Evolutionary conservation across 768 basidiomycete genomes (phyloP).

Genomic region (Russula olivacea): DNA sequence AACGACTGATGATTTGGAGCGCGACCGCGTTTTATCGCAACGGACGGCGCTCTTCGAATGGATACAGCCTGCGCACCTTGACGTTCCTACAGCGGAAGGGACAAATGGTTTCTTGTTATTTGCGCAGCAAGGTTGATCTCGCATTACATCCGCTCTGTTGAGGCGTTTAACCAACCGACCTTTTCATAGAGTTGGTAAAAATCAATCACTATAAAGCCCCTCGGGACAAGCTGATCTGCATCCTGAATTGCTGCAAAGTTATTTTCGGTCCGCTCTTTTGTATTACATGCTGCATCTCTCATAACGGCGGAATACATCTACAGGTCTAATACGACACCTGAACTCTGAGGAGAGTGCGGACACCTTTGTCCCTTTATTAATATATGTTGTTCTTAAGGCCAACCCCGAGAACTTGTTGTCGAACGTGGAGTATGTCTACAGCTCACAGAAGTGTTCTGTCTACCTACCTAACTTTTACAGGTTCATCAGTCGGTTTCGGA

Average conservation of each 20-base stretch:
- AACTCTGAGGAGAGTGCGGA: slow-evolving; percentile 86
- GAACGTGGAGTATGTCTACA: slow-evolving; percentile 76
- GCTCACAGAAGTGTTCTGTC: slow-evolving; percentile 1
- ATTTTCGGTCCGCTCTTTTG: slow-evolving; percentile 74
- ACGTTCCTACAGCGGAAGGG: slow-evolving; percentile 74
- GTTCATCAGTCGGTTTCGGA: slow-evolving; percentile 93
- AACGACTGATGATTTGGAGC: slow-evolving; percentile 93
- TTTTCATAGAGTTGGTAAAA: slow-evolving; percentile 73
- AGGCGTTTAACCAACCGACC: background rate
- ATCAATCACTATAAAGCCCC: slow-evolving; percentile 99
- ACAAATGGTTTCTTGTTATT: slow-evolving; percentile 81
- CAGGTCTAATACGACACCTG: slow-evolving; percentile 86
- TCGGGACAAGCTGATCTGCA: slow-evolving; percentile 95
- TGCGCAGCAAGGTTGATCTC: slow-evolving; percentile 69
- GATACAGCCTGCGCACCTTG: slow-evolving; percentile 84
- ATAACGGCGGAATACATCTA: slow-evolving; percentile 2
- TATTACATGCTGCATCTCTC: slow-evolving; percentile 14
- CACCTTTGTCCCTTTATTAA: slow-evolving; percentile 89
- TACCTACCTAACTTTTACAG: slow-evolving; percentile 35
- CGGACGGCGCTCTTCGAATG: slow-evolving; percentile 88
- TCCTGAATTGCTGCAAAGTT: slow-evolving; percentile 97
- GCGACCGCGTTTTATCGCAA: slow-evolving; percentile 85
- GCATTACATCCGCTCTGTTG: background rate
- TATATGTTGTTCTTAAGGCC: slow-evolving; percentile 89
- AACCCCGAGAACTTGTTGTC: slow-evolving; percentile 91